Evolutionary conservation across 257 asterid genomes (phyloP).

Genomic region (Apocynum venetum): DNA sequence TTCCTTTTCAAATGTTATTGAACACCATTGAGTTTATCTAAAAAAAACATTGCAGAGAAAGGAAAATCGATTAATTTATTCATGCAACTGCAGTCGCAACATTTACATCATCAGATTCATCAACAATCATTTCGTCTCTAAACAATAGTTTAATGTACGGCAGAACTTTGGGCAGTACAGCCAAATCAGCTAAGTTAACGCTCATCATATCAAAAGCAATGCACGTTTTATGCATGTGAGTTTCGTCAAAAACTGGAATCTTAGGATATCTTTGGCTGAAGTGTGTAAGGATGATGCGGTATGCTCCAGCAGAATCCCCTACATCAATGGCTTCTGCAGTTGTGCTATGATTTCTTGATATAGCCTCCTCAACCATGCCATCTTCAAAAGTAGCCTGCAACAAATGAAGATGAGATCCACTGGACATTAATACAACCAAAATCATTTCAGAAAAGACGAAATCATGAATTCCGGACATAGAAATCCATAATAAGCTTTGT

Average conservation of each 20-base stretch:
- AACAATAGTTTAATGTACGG: conserved; percentile 76
- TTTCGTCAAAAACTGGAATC: conserved; percentile 75
- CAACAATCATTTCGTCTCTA: conserved; percentile 62
- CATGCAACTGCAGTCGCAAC: conserved; percentile 35
- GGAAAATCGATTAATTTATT: not conserved
- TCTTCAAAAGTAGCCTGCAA: conserved; percentile 95
- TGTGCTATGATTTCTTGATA: conserved; percentile 86
- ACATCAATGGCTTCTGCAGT: conserved; percentile 79
- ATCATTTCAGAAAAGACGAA: not conserved
- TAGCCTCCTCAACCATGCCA: conserved; percentile 71
- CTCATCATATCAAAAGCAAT: conserved; percentile 97
- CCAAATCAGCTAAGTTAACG: conserved; percentile 79
- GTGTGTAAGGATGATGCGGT: conserved; percentile 80
- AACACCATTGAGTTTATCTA: not conserved
- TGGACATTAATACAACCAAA: not conserved
- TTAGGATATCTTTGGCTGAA: conserved; percentile 98
- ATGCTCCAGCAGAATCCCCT: conserved; percentile 76
- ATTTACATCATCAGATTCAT: conserved; percentile 60
- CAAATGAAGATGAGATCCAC: not conserved
- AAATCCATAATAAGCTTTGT: not conserved
- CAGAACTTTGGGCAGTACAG: conserved; percentile 68
- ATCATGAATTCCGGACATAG: not conserved
- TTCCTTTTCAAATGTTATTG: not conserved
- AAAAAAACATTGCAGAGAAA: not conserved
- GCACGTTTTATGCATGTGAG: conserved; percentile 75